Conservation (phyloP, 2,329 filamentous ascomycete species). For the Lachnellula hyalina region DNA sequence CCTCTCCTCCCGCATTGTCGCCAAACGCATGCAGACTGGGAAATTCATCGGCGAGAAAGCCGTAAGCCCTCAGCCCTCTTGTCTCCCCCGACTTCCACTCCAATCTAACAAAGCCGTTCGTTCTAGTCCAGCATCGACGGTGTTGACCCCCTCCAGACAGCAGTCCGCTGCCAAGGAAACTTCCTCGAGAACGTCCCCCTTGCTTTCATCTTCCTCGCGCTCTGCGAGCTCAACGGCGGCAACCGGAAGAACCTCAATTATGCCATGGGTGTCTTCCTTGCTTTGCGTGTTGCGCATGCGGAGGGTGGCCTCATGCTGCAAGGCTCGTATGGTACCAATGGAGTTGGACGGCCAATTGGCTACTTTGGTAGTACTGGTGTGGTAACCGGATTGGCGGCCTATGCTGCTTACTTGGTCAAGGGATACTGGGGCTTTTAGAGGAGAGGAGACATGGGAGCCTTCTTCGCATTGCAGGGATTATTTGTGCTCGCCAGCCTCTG, state of each 20-base stretch:
- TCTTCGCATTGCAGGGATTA: not conserved
- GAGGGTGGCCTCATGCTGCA: constrained; percentile 8
- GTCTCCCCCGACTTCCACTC: not conserved
- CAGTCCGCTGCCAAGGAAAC: constrained; percentile 12
- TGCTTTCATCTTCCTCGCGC: constrained; percentile 46
- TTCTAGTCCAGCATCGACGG: not conserved
- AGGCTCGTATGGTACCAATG: constrained; percentile 12
- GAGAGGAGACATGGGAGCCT: not conserved
- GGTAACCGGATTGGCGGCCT: constrained; percentile 8
- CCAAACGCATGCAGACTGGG: constrained; percentile 8
- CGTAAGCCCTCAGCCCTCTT: not conserved
- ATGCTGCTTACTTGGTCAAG: constrained; percentile 10
- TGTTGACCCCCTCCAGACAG: constrained; percentile 2
- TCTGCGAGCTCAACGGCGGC: constrained; percentile 35
- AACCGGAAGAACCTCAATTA: constrained; percentile 11
- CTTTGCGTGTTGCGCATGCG: constrained; percentile 11
- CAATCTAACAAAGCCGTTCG: not conserved
- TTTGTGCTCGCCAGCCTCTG: too few relatives aligned
- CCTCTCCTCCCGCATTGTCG: constrained; percentile 14
- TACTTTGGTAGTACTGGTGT: constrained; percentile 14
- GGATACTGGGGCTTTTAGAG: constrained; percentile 16
- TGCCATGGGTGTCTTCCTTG: constrained; percentile 11
- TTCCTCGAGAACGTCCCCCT: constrained; percentile 36
- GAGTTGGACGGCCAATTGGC: constrained; percentile 14
- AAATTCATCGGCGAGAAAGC: constrained; percentile 12